Evolutionary conservation across 345 rosid genomes (phyloP), one percentile per base, ranked within the genome.

Genomic region (Aurinia saxatilis): DNA sequence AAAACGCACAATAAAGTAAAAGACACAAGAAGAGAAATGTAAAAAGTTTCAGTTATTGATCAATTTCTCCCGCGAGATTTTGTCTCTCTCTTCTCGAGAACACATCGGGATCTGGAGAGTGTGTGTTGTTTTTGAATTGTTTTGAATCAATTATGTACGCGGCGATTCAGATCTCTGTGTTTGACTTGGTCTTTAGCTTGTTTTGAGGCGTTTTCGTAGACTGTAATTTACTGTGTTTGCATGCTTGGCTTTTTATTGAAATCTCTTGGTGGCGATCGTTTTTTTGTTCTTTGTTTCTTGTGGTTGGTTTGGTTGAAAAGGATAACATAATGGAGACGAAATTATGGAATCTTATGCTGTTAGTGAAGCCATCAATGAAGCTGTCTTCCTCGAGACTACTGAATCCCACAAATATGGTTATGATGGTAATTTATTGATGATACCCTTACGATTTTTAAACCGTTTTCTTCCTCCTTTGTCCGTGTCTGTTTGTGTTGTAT

Each of bases 331-430:
- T 66, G 54, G 83, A 12, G 78, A 64, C 50, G 31, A 68, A 78
- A 56, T 73, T 73, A 59, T 82, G 89, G 79, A 71, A 95, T 95
- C 95, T 82, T 74, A 95, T 95, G 99, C 97, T 95, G 70, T n/a
- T n/a, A n/a, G n/a, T n/a, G n/a, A n/a, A n/a, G n/a, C n/a, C n/a
- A n/a, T n/a, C n/a, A n/a, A n/a, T n/a, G n/a, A n/a, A n/a, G n/a
- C n/a, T n/a, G n/a, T n/a, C n/a, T n/a, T n/a, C n/a, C n/a, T n/a
- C n/a, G n/a, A n/a, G n/a, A n/a, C n/a, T n/a, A n/a, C n/a, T n/a
- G n/a, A n/a, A n/a, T n/a, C n/a, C n/a, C n/a, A n/a, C n/a, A n/a
- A n/a, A n/a, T n/a, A n/a, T n/a, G n/a, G n/a, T n/a, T n/a, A n/a
- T n/a, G n/a, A n/a, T n/a, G n/a, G n/a, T n/a, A n/a, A n/a, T n/a